Percentiles rank a stretch among this genome's conserved stretches.
Conservation (phyloP, 371 early-diverging fungal genomes). For the Basidiobolus meristosporus region DNA sequence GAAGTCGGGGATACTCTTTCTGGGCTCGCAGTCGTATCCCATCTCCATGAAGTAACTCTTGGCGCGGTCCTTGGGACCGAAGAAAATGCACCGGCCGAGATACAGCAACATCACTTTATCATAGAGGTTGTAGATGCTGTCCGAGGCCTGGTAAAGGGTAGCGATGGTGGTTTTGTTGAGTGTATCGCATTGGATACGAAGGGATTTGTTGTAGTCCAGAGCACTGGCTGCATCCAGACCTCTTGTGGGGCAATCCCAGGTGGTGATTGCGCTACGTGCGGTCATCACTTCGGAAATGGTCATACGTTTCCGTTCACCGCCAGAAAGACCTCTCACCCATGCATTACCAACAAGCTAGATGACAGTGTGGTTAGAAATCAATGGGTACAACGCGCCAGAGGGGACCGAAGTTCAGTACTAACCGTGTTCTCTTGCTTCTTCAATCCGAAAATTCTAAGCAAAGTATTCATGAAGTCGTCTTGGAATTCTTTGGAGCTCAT, state of each 20-base stretch:
- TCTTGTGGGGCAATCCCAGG: slow-evolving; percentile 75
- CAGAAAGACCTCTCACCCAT: slow-evolving; percentile 59
- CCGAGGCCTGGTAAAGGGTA: slow-evolving; percentile 45
- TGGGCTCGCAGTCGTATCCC: slow-evolving; percentile 41
- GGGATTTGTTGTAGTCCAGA: slow-evolving; percentile 44
- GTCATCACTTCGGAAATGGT: slow-evolving; percentile 77
- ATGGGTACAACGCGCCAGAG: no score
- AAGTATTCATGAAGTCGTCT: slow-evolving; percentile 14
- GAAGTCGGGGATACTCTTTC: slow-evolving; percentile 56
- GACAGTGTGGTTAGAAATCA: slow-evolving; percentile 7
- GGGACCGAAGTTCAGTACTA: no score
- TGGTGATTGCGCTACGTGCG: slow-evolving; percentile 40
- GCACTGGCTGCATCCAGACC: slow-evolving; percentile 86
- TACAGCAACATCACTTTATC: slow-evolving; percentile 50
- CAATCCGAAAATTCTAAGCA: slow-evolving; percentile 40
- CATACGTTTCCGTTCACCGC: slow-evolving; percentile 77
- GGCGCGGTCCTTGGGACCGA: slow-evolving; percentile 42
- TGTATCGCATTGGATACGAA: slow-evolving; percentile 43
- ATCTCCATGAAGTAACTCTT: slow-evolving; percentile 39
- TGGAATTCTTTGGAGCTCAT: slow-evolving; percentile 9
- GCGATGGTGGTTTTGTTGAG: slow-evolving; percentile 37
- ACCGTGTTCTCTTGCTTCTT: slow-evolving; percentile 53
- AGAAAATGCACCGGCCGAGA: slow-evolving; percentile 51
- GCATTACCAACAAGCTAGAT: slow-evolving; percentile 58
- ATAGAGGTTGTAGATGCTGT: slow-evolving; percentile 54